Evolutionary conservation across 1,284 basidiomycete species (phyloP).

Genomic region (Pascua sp.): DNA sequence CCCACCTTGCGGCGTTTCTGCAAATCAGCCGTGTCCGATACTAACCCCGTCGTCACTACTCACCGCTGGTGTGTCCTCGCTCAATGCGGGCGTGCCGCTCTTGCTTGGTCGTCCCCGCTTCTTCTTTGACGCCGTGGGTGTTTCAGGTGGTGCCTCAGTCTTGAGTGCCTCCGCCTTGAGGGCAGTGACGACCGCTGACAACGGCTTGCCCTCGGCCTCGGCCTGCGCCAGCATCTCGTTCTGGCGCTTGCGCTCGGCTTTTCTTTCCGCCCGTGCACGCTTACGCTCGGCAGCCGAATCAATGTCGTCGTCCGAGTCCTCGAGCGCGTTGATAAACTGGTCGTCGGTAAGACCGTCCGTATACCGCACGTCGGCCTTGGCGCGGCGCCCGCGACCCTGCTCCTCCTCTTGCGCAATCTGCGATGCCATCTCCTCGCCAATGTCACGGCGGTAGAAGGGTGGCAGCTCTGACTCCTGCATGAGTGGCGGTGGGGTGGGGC

Average conservation of each 20-base stretch:
- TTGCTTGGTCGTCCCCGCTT: slow-evolving; percentile 41
- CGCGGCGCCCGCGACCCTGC: slow-evolving; percentile 80
- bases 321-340: slow-evolving; percentile 84
- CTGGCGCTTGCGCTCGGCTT: slow-evolving; percentile 38
- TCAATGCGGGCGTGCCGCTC: slow-evolving; percentile 36
- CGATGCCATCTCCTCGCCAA: slow-evolving; percentile 50
- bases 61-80: slow-evolving; percentile 40
- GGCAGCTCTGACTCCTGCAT: slow-evolving; percentile 90
- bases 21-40: not conserved
- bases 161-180: slow-evolving; percentile 23
- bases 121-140: slow-evolving; percentile 28
- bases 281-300: slow-evolving; percentile 56
- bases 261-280: slow-evolving; percentile 28
- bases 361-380: slow-evolving; percentile 81
- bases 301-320: slow-evolving; percentile 72
- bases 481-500: slow-evolving; percentile 71
- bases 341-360: slow-evolving; percentile 93
- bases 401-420: slow-evolving; percentile 55
- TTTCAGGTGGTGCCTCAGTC: not conserved
- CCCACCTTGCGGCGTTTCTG: slow-evolving; percentile 44
- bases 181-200: slow-evolving; percentile 28
- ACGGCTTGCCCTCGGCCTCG: slow-evolving; percentile 43
- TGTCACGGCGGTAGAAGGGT: slow-evolving; percentile 75
- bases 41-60: slow-evolving; percentile 12
- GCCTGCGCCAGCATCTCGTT: slow-evolving; percentile 37